phyloP scores from a whole-genome alignment of 2,329 filamentous ascomycete genomes.

The Phialophora verrucosa region DNA sequence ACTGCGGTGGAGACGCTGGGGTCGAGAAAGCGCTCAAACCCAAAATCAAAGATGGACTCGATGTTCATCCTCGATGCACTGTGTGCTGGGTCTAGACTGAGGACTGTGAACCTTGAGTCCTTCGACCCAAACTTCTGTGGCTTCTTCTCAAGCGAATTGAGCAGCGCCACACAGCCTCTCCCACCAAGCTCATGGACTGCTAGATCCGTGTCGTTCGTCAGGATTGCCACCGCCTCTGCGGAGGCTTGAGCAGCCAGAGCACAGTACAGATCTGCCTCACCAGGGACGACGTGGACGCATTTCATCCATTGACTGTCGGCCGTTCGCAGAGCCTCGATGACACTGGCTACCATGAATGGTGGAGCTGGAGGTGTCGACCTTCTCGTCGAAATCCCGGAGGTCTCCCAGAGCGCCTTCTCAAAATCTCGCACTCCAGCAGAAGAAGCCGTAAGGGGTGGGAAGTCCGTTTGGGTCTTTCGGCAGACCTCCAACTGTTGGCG shows the following conservation, averaged over 20 bases:
- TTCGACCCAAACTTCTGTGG: conserved; percentile 41
- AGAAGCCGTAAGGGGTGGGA: conserved; percentile 5
- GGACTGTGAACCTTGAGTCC: neutral
- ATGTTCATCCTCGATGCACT: conserved; percentile 46
- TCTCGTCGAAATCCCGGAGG: conserved; percentile 26
- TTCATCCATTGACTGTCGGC: conserved; percentile 44
- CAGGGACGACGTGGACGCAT: conserved; percentile 68
- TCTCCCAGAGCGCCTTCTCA: conserved; percentile 31
- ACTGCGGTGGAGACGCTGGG: conserved; percentile 36
- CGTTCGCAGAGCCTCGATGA: conserved; percentile 63
- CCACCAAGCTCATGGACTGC: conserved; percentile 72
- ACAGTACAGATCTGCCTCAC: conserved; percentile 85
- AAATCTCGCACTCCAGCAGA: conserved; percentile 8
- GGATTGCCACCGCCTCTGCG: conserved; percentile 59
- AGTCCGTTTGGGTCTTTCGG: conserved; percentile 21
- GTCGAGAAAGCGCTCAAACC: conserved; percentile 48
- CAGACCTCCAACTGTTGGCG: conserved; percentile 61
- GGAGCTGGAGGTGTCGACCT: conserved; percentile 56
- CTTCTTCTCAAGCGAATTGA: conserved; percentile 65
- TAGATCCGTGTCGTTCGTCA: conserved; percentile 89
- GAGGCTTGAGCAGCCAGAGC: conserved; percentile 64
- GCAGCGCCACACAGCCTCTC: conserved; percentile 68
- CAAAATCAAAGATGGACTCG: conserved; percentile 45
- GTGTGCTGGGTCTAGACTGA: conserved; percentile 27
- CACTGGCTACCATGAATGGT: conserved; percentile 76